A percentile compares a stretch with the other conserved stretches of the same genome.
These are phyloP conservation scores for Pachysolen tannophilus DNA, from an alignment of 805 yeast genomes.

Conservation along the genomic window DNA sequence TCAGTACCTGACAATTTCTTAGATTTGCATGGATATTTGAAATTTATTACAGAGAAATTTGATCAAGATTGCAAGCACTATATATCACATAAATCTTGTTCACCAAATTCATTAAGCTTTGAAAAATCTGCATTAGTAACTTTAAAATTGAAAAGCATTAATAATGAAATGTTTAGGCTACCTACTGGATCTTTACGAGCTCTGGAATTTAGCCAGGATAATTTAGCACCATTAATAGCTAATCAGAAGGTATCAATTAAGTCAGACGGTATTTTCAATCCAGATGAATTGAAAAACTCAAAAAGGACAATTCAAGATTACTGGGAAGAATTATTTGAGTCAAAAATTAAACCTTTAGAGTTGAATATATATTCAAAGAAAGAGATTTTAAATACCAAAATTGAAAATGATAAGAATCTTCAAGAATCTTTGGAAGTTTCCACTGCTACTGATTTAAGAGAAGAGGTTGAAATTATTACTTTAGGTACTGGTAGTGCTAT, in stretches of 20 bases:
- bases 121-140: constrained; percentile 44
- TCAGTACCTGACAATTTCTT: constrained; percentile 36
- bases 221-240: constrained; percentile 18
- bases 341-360: constrained; percentile 20
- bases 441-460: constrained; percentile 31
- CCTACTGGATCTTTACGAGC: constrained; percentile 15
- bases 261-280: constrained; percentile 1
- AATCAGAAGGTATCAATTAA: constrained; percentile 19
- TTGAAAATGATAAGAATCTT: constrained; percentile 29
- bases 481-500: constrained; percentile 92
- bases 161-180: constrained; percentile 35
- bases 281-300: background rate
- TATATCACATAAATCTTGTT: constrained; percentile 62
- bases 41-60: constrained; percentile 44
- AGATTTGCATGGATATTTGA: constrained; percentile 30
- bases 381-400: constrained; percentile 32
- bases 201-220: constrained; percentile 8
- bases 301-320: constrained; percentile 6
- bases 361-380: constrained; percentile 18
- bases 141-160: constrained; percentile 49
- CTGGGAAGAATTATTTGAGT: constrained; percentile 27
- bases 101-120: constrained; percentile 55
- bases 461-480: constrained; percentile 61
- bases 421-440: constrained; percentile 18
- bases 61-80: constrained; percentile 48